Conservation (phyloP, 257 asterid genomes). For the Ocimum tenuiflorum region DNA sequence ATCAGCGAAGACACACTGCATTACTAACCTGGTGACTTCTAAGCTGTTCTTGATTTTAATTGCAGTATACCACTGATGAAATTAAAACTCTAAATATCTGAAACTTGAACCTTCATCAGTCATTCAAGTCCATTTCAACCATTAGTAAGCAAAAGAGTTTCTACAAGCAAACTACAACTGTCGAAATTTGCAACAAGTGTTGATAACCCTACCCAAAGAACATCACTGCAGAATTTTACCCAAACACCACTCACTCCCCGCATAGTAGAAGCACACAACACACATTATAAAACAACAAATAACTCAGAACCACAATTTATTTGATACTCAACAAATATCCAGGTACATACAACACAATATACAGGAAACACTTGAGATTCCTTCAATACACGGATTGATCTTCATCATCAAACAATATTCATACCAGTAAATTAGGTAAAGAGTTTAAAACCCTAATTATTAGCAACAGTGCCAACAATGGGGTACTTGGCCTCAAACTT, state of each 20-base stretch:
- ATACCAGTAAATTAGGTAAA: neutral
- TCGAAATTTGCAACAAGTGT: too few relatives aligned
- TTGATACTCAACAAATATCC: slow-evolving; percentile 14
- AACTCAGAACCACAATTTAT: neutral
- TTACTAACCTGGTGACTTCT: neutral
- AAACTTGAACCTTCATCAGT: neutral
- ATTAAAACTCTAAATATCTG: neutral
- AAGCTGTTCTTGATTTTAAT: neutral
- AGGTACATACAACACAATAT: slow-evolving; percentile 16
- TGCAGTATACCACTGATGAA: neutral
- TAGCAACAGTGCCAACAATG: slow-evolving; percentile 50
- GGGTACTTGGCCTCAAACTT: slow-evolving; percentile 95
- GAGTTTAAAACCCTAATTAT: slow-evolving; percentile 15
- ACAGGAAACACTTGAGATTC: neutral
- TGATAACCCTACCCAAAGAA: neutral
- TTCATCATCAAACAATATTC: neutral
- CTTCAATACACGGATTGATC: slow-evolving; percentile 12
- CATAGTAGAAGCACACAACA: neutral
- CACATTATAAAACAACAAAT: neutral
- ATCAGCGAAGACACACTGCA: neutral
- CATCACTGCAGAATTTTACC: neutral
- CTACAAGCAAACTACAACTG: neutral
- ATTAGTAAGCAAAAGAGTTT: neutral
- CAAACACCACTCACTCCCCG: neutral
- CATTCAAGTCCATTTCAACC: neutral